A percentile compares a stretch with the other conserved stretches of the same genome.
Conservation (phyloP, 1,139 yeast genomes). For the Blastobotrys apis region DNA sequence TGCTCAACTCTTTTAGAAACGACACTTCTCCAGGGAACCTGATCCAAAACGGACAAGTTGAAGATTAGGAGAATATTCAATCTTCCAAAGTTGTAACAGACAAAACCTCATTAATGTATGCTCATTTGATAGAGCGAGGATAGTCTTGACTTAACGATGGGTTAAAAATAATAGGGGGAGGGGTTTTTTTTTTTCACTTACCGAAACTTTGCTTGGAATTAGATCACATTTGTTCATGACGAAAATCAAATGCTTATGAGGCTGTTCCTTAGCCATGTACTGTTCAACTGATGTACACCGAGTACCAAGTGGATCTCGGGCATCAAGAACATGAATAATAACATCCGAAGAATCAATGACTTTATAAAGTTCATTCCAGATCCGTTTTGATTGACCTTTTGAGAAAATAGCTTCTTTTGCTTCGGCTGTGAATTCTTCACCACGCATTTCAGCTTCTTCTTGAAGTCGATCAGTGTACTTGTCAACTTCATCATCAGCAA, state of each 20-base stretch:
- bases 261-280: constrained; percentile 86
- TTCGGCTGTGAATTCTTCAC: constrained; percentile 73
- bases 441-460: constrained; percentile 50
- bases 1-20: constrained; percentile 47
- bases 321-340: constrained; percentile 91
- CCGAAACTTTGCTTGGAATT: constrained; percentile 99
- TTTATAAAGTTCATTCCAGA: constrained; percentile 96
- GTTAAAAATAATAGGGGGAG: constrained; percentile 35
- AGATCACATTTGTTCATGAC: constrained; percentile 96
- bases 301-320: constrained; percentile 96
- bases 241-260: constrained; percentile 92
- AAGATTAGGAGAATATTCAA: constrained; percentile 53
- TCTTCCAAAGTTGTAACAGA: constrained; percentile 99
- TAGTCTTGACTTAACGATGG: constrained; percentile 45
- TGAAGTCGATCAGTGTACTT: constrained; percentile 62
- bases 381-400: constrained; percentile 96
- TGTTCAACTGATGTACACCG: constrained; percentile 92
- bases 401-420: constrained; percentile 94
- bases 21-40: constrained; percentile 41
- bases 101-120: constrained; percentile 33
- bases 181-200: constrained; percentile 62
- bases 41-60: constrained; percentile 47
- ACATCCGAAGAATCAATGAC: constrained; percentile 98
- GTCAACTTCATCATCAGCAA: constrained; percentile 55
- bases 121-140: constrained; percentile 30